Evolutionary conservation across 2,329 filamentous ascomycete species (phyloP), one percentile per base, ranked within the genome.

Genomic region (Cordyceps farinosa): DNA sequence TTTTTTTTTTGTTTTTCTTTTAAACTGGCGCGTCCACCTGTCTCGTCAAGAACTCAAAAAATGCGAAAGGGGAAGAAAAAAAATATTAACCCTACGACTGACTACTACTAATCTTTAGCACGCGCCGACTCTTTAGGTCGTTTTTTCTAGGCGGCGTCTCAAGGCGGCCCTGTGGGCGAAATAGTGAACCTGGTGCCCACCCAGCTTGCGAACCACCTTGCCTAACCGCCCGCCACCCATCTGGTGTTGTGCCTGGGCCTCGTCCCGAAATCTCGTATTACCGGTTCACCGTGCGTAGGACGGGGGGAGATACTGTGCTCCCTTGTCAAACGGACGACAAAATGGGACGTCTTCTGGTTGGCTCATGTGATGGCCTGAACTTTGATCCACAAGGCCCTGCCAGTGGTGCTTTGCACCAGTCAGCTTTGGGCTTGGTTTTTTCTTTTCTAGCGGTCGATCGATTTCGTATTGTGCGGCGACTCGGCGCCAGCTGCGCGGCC

Each of bases 401-500:
- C 52, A 15, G 52, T 27, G 36, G 9, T 48, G 47, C 15, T 5
- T 22, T 22, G 22, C 22, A 22, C 22, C 22, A 22, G 22, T 22
- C 22, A 22, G 47, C 47, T 50, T 1, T 29, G 29, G 27, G 22
- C 22, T 13, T 32, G 30, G 48, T 9, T 27, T 27, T 48, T 32
- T 34, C 34, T 30, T 57, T 59, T 2, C 42, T 50, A 50, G 56
- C 22, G 55, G 56, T 59, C 56, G 56, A 59, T 59, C 56, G 34
- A 50, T 59, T 50, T 57, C 53, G 38, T 44, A 45, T 54, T 54
- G 48, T 48, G 13, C 4, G 45, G 45, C 27, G 30, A 40, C 32
- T 36, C 8, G 22, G 42, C 42, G 17, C 22, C 22, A 22, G 22
- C 22, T 22, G 22, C 22, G 22, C 22, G 22, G 22, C 22, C 22